Base-by-base conservation (phyloP, 2,329 filamentous ascomycete genomes). In the Drechslerella dactyloides region DNA sequence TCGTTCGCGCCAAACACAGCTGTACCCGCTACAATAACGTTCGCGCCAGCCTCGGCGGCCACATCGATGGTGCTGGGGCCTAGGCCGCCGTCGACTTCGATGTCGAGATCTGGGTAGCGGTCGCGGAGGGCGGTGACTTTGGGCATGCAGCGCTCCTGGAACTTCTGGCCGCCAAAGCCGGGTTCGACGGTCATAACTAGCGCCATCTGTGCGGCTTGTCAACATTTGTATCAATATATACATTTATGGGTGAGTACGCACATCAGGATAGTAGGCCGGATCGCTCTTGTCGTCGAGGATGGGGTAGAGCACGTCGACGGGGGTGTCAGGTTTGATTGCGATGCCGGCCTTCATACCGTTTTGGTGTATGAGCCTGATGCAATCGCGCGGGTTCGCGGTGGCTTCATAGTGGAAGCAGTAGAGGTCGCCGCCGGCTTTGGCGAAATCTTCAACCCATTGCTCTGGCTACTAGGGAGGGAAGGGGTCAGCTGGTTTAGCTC, bases 391-490 rank as follows among this genome's bases (percentile, higher is more conserved):
- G 53, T 93, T 93, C 61, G 85, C 87, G 74, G 94, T 94, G 24
- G 94, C 94, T 82, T 99, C 94, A 81, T 97, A 97, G 84, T 99
- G 94, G 84, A 99, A 99, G 84, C 94, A 97, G 84, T 99, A 99
- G n/a, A 99, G 85, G 80, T 99, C 92, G 81, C 93, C 97, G 60
- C 94, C 94, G 70, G 92, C 94, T 59, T 90, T 88, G 80, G 94
- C 87, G 83, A 99, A 97, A 74, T 96, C 91, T 78, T 90, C 90
- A 77, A 97, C 93, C 94, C 94, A 99, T 84, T 92, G 93, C 84
- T 97, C 96, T 76, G 94, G 94, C 93, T 94, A 76, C 75, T 53
- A 53, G 24, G 55, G 10, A 56, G 10, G 17, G 6, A 15, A 19
- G 56, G 54, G 19, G 42, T 46, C 3, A 23, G 60, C 46, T 52